Base-by-base conservation (phyloP, 1,284 basidiomycete genomes). In the Fomes fomentarius region DNA sequence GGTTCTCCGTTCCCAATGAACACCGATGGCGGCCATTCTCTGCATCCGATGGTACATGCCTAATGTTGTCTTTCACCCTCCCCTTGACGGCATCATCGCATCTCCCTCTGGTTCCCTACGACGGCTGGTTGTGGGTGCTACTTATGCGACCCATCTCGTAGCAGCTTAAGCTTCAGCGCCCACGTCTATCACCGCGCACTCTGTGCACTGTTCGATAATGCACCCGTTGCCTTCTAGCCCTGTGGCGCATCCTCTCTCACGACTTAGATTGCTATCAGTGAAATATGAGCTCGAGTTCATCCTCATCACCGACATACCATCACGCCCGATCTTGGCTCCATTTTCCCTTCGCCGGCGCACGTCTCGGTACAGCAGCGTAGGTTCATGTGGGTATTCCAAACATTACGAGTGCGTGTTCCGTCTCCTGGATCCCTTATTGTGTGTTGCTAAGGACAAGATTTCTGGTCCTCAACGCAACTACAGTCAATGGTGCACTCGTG, bases 1-100 rank as follows among this genome's bases (percentile, higher is more conserved):
- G n/a, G 50, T 37, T 39, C 43, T 51, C 50, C 50, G 43, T 45
- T 46, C 37, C 14, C 39, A 17, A 33, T 52, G 43, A 52, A 52
- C 43, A 40, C 35, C 26, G 43, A 52, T 14, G 35, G 50, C 50
- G 43, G 24, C 17, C 26, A 10, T 12, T 35, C 22, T 4, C 15
- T 31, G 9, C 35, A 14, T 26, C 43, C 43, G 28, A 24, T 37
- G 47, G 28, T 31, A 43, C 33, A 22, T 43, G n/a, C 25, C 34
- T 19, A 50, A 22, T 21, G 26, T 19, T n/a, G 21, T 21, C n/a
- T 19, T 7, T 28, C 19, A 7, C 22, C 10, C 7, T 4, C 34
- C 33, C 43, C 30, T 45, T 28, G 22, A 17, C 10, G 6, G 21
- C 12, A 46, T 39, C 50, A n/a, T 9, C 6, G 14, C 25, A 15